phyloP scores from a whole-genome alignment of 2,329 filamentous ascomycete species.

The Fusarium clavum region DNA sequence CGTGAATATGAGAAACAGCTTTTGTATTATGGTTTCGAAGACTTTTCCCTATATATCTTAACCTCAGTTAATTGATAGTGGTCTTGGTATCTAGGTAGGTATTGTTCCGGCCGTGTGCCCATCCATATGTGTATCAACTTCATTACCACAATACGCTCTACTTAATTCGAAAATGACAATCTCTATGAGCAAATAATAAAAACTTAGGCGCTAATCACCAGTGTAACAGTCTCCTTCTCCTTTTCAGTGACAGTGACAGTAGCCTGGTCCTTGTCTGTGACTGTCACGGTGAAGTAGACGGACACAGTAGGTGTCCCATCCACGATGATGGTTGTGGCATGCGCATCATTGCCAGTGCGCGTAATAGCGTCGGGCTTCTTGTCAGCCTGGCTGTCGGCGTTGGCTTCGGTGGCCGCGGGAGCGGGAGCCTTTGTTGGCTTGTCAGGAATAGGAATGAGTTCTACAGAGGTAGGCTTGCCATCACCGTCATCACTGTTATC shows the following conservation, averaged over 20 bases:
- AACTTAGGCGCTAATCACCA: constrained; percentile 46
- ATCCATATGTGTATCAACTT: constrained; percentile 23
- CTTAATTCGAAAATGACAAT: not conserved
- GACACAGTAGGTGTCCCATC: constrained; percentile 53
- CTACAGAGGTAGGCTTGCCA: constrained; percentile 40
- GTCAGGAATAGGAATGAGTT: constrained; percentile 47
- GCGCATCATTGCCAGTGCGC: constrained; percentile 25
- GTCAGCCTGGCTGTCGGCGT: constrained; percentile 18
- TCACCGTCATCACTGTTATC: constrained; percentile 1
- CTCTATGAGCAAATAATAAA: not conserved
- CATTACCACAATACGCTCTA: constrained; percentile 38
- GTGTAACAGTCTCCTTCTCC: constrained; percentile 48
- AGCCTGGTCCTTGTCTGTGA: constrained; percentile 48
- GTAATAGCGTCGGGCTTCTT: constrained; percentile 20
- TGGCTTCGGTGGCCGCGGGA: constrained; percentile 33
- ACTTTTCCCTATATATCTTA: not conserved
- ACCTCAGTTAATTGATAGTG: not conserved
- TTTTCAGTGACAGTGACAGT: constrained; percentile 53
- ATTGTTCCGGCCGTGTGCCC: not conserved
- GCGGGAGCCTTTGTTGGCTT: constrained; percentile 21
- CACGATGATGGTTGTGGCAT: constrained; percentile 44
- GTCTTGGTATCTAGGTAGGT: constrained; percentile 4
- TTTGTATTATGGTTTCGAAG: constrained; percentile 1
- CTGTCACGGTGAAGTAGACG: constrained; percentile 53
- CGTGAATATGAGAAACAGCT: not conserved